Evolutionary conservation across 208 protist species (phyloP).

Genomic region (Pavlovales sp.): DNA sequence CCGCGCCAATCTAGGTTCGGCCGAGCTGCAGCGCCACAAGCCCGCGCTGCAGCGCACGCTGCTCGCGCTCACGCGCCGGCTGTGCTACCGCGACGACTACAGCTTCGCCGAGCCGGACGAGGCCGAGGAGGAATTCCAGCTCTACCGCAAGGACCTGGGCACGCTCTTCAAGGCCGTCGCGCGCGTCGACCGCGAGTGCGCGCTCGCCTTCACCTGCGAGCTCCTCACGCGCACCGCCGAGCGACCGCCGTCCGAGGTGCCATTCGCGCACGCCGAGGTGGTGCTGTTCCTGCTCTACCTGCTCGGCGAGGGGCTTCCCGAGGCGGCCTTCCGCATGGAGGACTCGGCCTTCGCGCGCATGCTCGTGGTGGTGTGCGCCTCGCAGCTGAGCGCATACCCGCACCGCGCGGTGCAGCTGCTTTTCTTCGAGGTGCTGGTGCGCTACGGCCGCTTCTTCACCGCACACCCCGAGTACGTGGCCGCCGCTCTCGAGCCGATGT

Average conservation of each 20-base stretch:
- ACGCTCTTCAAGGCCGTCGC: slow-evolving; percentile 32
- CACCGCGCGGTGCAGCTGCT: slow-evolving; percentile 11
- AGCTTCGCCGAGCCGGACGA: slow-evolving; percentile 10
- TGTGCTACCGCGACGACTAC: slow-evolving; percentile 8
- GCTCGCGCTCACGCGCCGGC: neutral
- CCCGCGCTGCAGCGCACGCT: neutral
- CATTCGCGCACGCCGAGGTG: neutral
- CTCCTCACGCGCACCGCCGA: neutral
- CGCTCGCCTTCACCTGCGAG: neutral
- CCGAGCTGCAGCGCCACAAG: neutral
- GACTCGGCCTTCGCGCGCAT: slow-evolving; percentile 1
- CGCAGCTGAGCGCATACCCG: neutral
- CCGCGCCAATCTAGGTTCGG: neutral
- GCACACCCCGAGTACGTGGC: neutral
- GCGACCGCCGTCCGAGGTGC: neutral
- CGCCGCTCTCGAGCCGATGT: neutral
- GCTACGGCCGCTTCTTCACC: slow-evolving; percentile 39
- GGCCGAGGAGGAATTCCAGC: slow-evolving; percentile 4
- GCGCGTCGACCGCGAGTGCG: slow-evolving; percentile 3
- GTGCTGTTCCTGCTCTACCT: slow-evolving; percentile 21
- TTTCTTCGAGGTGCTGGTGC: slow-evolving; percentile 19
- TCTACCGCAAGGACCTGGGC: slow-evolving; percentile 7
- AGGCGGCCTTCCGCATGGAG: neutral
- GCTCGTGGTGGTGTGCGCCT: neutral
- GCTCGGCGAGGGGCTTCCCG: slow-evolving; percentile 31